These are phyloP conservation scores for Leishmania aethiopica DNA, from an alignment of 208 protist species.

Conservation along the genomic window DNA sequence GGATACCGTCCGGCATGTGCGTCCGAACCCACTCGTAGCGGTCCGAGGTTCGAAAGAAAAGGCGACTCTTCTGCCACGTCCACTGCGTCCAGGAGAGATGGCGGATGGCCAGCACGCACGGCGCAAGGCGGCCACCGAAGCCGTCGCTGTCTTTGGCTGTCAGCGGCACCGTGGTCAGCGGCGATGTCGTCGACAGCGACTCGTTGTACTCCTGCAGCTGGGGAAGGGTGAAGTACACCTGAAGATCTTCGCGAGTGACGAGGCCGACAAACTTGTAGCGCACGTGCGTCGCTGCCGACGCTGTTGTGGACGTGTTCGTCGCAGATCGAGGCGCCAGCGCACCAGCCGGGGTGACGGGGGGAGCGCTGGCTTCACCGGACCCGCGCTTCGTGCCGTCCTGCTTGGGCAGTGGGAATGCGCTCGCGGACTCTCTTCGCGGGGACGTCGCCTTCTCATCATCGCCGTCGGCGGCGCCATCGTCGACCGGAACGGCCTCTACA, in stretches of 20 bases:
- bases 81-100: constrained; percentile 80
- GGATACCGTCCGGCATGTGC: constrained; percentile 21
- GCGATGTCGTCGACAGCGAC: neutral
- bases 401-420: neutral
- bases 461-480: neutral
- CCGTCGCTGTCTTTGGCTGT: constrained; percentile 44
- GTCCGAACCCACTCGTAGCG: constrained; percentile 46
- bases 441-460: neutral
- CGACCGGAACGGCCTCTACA: constrained; percentile 36
- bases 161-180: constrained; percentile 14
- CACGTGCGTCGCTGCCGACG: constrained; percentile 7
- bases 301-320: neutral
- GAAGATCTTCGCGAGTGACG: constrained; percentile 85
- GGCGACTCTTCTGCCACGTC: constrained; percentile 67
- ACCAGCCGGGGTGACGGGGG: neutral
- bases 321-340: neutral
- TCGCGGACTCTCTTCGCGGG: neutral
- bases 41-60: constrained; percentile 58
- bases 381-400: neutral
- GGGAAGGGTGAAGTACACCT: constrained; percentile 79
- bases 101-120: constrained; percentile 50
- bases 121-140: constrained; percentile 47
- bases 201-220: constrained; percentile 34
- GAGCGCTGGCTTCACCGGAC: neutral
- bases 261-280: constrained; percentile 86